A percentile compares a stretch with the other conserved stretches of the same genome.
Evolutionary conservation across 2,329 filamentous ascomycete genomes (phyloP).

Genomic region (Pseudocercospora musae): DNA sequence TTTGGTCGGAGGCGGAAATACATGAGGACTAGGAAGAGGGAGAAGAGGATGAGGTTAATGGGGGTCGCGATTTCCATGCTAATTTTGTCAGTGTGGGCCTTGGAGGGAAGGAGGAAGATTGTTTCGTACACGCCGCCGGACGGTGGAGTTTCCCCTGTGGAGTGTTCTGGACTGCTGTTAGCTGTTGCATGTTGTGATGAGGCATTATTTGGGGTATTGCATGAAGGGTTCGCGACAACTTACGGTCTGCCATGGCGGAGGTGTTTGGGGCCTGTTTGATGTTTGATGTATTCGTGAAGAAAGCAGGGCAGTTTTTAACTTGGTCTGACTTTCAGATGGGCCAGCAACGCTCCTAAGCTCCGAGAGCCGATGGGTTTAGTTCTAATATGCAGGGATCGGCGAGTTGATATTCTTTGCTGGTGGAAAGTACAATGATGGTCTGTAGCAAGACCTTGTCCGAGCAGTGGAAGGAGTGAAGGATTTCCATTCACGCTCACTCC

Average conservation of each 20-base stretch:
- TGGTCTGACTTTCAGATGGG: background rate
- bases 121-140: constrained; percentile 13
- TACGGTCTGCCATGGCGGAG: constrained; percentile 15
- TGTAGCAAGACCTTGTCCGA: no score
- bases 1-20: constrained; percentile 60
- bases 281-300: background rate
- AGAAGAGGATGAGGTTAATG: constrained; percentile 60
- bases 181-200: background rate
- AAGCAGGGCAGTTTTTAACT: background rate
- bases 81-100: background rate
- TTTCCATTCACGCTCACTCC: background rate
- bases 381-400: background rate
- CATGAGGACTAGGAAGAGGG: constrained; percentile 55
- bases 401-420: background rate
- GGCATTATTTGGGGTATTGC: background rate
- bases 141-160: constrained; percentile 9
- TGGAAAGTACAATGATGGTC: background rate
- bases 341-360: background rate
- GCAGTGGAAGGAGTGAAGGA: no score
- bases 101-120: background rate
- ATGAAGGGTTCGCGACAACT: background rate
- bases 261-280: background rate
- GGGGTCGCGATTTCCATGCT: constrained; percentile 57
- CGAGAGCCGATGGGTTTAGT: background rate
- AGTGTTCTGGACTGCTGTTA: constrained; percentile 3